phyloP scores from a whole-genome alignment of 148 eudicot species.

The Salicornia ramosissima region DNA sequence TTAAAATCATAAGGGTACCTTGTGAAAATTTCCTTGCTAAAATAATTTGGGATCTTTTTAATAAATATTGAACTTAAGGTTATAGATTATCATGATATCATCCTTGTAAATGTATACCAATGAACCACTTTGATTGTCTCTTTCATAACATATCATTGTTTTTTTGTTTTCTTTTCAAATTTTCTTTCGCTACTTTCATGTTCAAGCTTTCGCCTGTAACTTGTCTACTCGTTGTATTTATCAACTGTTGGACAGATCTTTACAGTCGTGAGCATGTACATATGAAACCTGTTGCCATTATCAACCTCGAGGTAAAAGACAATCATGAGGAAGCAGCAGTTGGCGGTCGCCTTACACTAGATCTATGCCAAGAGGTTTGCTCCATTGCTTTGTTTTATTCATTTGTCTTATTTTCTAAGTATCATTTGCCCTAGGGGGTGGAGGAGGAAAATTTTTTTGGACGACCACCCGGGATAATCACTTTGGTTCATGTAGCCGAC shows the following conservation, averaged over 20 bases:
- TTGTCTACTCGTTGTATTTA: neutral
- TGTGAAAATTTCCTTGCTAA: too few relatives aligned
- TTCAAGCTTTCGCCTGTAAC: neutral
- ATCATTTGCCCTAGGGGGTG: too few relatives aligned
- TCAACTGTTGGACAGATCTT: conserved; percentile 47
- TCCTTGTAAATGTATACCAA: neutral
- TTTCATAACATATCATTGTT: neutral
- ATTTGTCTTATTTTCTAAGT: neutral
- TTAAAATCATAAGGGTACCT: too few relatives aligned
- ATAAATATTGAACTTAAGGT: too few relatives aligned
- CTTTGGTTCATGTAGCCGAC: too few relatives aligned
- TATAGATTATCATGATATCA: too few relatives aligned
- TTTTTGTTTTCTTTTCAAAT: neutral
- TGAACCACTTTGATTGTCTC: neutral
- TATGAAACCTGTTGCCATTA: conserved; percentile 74
- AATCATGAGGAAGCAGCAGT: conserved; percentile 96
- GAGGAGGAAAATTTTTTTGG: too few relatives aligned
- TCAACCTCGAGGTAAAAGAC: conserved; percentile 91
- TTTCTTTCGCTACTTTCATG: neutral
- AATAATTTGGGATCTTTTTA: too few relatives aligned
- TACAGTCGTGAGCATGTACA: conserved; percentile 71
- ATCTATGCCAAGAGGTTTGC: conserved; percentile 78
- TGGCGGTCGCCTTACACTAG: conserved; percentile 78
- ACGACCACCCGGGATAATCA: too few relatives aligned
- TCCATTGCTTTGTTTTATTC: neutral